Evolutionary conservation across 2,329 filamentous ascomycete species (phyloP), one percentile per base, ranked within the genome.

Genomic region (Claviceps purpurea): DNA sequence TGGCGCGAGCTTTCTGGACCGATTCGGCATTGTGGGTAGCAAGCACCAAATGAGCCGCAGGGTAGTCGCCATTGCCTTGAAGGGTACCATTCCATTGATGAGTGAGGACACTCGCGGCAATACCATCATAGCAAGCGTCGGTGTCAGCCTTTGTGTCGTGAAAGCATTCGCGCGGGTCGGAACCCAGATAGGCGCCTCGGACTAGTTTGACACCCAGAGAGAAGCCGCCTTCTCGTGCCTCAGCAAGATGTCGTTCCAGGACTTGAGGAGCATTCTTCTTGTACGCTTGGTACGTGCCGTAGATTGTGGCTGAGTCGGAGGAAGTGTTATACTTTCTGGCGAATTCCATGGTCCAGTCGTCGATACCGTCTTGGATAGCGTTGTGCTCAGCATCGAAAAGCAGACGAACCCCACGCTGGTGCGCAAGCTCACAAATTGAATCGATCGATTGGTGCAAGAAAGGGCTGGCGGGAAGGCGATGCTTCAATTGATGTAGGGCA

Each of bases 361-460:
- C 84, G 55, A 94, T 91, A 7, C 88, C 88, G 5, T 77, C 71
- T 68, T 95, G 87, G 34, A 93, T 77, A 52, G 79, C 76, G 52
- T 84, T 82, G 66, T 95, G 88, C 68, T 96, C 90, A 1, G 89
- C 90, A 56, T 94, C 88, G 56, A 95, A 88, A 2, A 95, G 78
- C 1, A 96, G 75, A 3, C 80, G 77, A 2, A 95, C 80, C 24
- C 83, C 80, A 50, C 83, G 81, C 40, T 78, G 71, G 2, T 79
- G 75, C 0, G 89, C 89, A 16, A 85, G 77, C 47, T 82, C 72
- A 68, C 89, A 94, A 57, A 94, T 83, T 48, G 79, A 73, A 58
- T 87, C 78, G 56, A 95, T 87, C 14, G 86, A 84, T 14, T 76
- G 68, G 50, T 77, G 74, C 60, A 95, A 81, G 7, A 77, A 75